Percentiles rank a stretch among this genome's conserved stretches.
These are phyloP conservation scores for Solanum chaucha DNA, from an alignment of 257 asterid genomes.

Conservation along the genomic window DNA sequence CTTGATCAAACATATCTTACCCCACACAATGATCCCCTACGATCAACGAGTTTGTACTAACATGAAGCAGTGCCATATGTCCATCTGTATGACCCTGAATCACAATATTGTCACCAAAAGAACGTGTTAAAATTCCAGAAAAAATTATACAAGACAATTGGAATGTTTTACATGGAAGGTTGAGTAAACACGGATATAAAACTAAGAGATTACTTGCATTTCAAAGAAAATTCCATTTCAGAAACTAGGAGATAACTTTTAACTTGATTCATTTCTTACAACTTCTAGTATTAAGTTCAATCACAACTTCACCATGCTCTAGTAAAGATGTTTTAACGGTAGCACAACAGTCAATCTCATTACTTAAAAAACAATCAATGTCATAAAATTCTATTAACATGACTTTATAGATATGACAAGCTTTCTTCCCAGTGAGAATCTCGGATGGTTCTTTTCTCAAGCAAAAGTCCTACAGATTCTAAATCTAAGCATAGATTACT, in stretches of 20 bases:
- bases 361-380: background rate
- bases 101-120: slow-evolving; percentile 5
- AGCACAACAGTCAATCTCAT: background rate
- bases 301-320: background rate
- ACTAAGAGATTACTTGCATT: background rate
- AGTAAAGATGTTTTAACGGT: background rate
- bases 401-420: background rate
- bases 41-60: slow-evolving; percentile 68
- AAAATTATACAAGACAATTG: background rate
- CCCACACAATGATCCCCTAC: slow-evolving; percentile 99
- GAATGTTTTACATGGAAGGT: background rate
- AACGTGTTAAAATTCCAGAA: background rate
- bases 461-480: background rate
- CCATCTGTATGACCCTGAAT: slow-evolving; percentile 97
- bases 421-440: background rate
- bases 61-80: slow-evolving; percentile 81
- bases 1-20: slow-evolving; percentile 26
- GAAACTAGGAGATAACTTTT: background rate
- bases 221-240: background rate
- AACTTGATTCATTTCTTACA: background rate
- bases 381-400: background rate
- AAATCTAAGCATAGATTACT: background rate
- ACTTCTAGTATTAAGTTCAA: background rate
- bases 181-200: background rate
- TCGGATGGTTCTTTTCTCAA: background rate